These are phyloP conservation scores for Scedosporium dehoogii DNA, from an alignment of 2,329 filamentous ascomycete species.

Conservation along the genomic window DNA sequence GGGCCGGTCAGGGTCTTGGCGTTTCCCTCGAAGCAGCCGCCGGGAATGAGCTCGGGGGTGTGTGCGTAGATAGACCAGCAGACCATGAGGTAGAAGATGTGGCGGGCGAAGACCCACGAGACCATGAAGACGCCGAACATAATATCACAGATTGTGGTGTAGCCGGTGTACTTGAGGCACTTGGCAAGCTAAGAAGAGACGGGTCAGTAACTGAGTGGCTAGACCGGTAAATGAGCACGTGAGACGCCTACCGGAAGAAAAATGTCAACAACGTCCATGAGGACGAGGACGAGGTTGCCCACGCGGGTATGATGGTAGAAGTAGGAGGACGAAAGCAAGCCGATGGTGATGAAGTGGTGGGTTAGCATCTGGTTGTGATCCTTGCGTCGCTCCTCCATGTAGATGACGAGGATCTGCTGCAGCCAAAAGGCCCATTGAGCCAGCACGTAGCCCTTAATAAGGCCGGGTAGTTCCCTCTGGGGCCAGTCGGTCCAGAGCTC, in stretches of 20 bases:
- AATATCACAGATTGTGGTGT: conserved; percentile 65
- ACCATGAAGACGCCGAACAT: conserved; percentile 80
- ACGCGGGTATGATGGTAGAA: conserved; percentile 79
- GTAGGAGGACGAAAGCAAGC: conserved; percentile 73
- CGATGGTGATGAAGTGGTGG: conserved; percentile 84
- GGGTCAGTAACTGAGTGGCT: neutral
- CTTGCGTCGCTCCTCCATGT: conserved; percentile 89
- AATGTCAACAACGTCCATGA: conserved; percentile 91
- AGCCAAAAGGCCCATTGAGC: conserved; percentile 88
- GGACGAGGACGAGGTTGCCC: conserved; percentile 76
- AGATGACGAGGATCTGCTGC: conserved; percentile 87
- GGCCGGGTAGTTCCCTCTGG: conserved; percentile 58
- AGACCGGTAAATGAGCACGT: conserved; percentile 9
- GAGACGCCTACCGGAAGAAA: conserved; percentile 64
- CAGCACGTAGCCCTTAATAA: conserved; percentile 83
- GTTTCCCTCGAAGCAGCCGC: conserved; percentile 61
- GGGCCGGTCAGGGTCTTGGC: conserved; percentile 46
- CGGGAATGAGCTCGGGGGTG: conserved; percentile 49
- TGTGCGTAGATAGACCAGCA: conserved; percentile 75
- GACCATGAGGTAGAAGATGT: conserved; percentile 67
- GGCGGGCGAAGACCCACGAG: conserved; percentile 74
- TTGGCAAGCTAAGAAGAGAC: conserved; percentile 59
- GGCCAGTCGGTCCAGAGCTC: conserved; percentile 84
- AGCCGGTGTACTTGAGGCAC: conserved; percentile 82
- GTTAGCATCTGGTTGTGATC: conserved; percentile 94